Base-by-base conservation (phyloP, 2,329 filamentous ascomycete species). In the Fusarium illudens region DNA sequence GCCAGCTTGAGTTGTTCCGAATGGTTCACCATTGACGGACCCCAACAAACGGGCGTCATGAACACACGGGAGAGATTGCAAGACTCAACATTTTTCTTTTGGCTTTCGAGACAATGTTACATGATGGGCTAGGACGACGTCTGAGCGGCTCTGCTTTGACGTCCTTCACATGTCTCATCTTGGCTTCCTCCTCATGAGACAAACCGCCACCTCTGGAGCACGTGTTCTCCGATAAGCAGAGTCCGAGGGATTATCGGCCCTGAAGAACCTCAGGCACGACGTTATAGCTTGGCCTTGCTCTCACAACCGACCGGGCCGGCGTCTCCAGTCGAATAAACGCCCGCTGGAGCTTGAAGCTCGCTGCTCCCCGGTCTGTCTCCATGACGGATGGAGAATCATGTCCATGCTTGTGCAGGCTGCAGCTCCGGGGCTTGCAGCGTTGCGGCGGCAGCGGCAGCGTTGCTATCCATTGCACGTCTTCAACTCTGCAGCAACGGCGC, bases 341-440 rank as follows among this genome's bases (percentile, higher is more conserved):
- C 48, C n/a, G 33, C 22, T 60, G 33, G 34, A 49, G 46, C 44
- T 51, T 10, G 19, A 59, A 32, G 39, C 27, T 39, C 22, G 34
- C 22, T 55, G 33, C 37, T 48, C 55, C 53, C 27, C 29, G 46
- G 42, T n/a, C 36, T 48, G 39, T 62, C 30, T 56, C 42, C 49
- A 60, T 67, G n/a, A n/a, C 51, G 55, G 50, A 57, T 57, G 65
- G 53, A 53, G 62, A 60, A 44, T 37, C 49, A 37, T 48, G 58
- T 64, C 66, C 66, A 56, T 65, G 44, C 50, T 49, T 53, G 22
- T 58, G 66, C 58, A 67, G 52, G 44, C 56, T 65, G 53, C 39
- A 56, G 30, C 19, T 25, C 53, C 50, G 25, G 54, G 48, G 65
- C 61, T 56, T 58, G 61, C 57, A 68, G 67, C 46, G 59, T 36